These are phyloP conservation scores for Penicillium sp. DNA, from an alignment of 2,329 filamentous ascomycete genomes.

Conservation along the genomic window DNA sequence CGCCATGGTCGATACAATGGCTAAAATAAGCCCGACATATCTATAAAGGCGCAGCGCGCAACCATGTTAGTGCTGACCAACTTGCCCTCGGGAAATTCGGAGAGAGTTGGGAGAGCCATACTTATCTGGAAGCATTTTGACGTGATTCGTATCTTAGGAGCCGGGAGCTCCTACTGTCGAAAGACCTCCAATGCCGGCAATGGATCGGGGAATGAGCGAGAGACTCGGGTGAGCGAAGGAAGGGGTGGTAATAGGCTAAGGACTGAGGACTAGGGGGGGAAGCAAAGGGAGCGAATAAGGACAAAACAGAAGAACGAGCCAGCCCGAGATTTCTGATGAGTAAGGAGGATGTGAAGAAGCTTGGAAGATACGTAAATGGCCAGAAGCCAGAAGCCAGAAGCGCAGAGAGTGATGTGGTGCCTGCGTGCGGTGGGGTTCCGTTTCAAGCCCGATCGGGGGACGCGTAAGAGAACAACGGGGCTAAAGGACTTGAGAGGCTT, in stretches of 20 bases:
- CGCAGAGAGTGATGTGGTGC: slow-evolving; percentile 14
- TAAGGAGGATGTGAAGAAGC: slow-evolving; percentile 10
- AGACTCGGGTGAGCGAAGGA: slow-evolving; percentile 16
- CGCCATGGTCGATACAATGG: slow-evolving; percentile 50
- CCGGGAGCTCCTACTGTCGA: slow-evolving; percentile 37
- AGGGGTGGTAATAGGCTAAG: slow-evolving; percentile 7
- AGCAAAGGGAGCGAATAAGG: slow-evolving; percentile 7
- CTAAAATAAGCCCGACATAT: slow-evolving; percentile 49
- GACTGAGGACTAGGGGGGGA: not conserved
- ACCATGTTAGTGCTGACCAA: slow-evolving; percentile 22
- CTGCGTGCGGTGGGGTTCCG: slow-evolving; percentile 32
- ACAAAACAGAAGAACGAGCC: slow-evolving; percentile 22
- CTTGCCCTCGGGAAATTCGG: slow-evolving; percentile 12
- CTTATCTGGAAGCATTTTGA: slow-evolving; percentile 47
- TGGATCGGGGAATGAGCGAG: slow-evolving; percentile 17
- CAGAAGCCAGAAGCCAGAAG: slow-evolving; percentile 5
- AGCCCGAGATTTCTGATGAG: slow-evolving; percentile 24
- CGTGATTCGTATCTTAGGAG: slow-evolving; percentile 30
- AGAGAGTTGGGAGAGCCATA: slow-evolving; percentile 24
- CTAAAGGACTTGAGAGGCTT: slow-evolving; percentile 4
- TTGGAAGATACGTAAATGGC: not conserved
- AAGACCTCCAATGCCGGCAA: slow-evolving; percentile 36
- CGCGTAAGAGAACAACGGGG: slow-evolving; percentile 27
- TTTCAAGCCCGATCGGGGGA: slow-evolving; percentile 29
- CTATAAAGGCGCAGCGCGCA: slow-evolving; percentile 29